Evolutionary conservation across 129 eudicot species (phyloP).

Genomic region (Flaveria ramosissima): DNA sequence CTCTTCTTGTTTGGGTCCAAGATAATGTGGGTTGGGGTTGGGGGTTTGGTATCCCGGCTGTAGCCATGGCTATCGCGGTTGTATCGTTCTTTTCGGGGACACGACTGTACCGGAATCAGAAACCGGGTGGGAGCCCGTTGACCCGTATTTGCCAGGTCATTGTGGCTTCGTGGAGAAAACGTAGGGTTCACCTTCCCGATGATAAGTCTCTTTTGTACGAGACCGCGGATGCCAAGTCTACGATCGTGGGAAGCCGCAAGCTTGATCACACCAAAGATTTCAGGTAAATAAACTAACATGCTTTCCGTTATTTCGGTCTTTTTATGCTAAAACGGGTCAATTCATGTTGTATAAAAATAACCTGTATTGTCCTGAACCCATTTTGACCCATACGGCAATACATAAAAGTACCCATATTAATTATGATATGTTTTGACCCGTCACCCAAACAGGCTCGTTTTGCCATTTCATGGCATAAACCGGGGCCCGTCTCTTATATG

Average conservation of each 20-base stretch:
- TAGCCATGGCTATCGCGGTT: slow-evolving; percentile 72
- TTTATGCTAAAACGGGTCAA: neutral
- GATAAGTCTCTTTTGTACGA: slow-evolving; percentile 51
- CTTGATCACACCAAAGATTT: slow-evolving; percentile 65
- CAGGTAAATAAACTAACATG: slow-evolving; percentile 33
- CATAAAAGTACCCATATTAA: too few relatives aligned
- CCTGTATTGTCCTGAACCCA: too few relatives aligned
- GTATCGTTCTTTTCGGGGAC: slow-evolving; percentile 74
- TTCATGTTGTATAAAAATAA: neutral
- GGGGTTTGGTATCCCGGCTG: slow-evolving; percentile 88
- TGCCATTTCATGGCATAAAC: neutral
- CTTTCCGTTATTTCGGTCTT: neutral
- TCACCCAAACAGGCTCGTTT: neutral
- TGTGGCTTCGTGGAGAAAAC: slow-evolving; percentile 60
- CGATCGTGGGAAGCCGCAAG: slow-evolving; percentile 69
- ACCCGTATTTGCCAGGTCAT: slow-evolving; percentile 69
- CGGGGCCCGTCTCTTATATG: neutral
- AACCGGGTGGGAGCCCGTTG: slow-evolving; percentile 80
- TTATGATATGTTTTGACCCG: neutral
- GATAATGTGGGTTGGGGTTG: slow-evolving; percentile 76
- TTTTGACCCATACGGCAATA: too few relatives aligned
- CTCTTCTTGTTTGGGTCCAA: slow-evolving; percentile 72
- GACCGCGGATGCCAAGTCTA: slow-evolving; percentile 49
- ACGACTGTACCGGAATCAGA: slow-evolving; percentile 63
- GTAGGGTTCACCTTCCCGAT: slow-evolving; percentile 45